Conservation (phyloP, 768 basidiomycete genomes). For the Suillus spraguei region DNA sequence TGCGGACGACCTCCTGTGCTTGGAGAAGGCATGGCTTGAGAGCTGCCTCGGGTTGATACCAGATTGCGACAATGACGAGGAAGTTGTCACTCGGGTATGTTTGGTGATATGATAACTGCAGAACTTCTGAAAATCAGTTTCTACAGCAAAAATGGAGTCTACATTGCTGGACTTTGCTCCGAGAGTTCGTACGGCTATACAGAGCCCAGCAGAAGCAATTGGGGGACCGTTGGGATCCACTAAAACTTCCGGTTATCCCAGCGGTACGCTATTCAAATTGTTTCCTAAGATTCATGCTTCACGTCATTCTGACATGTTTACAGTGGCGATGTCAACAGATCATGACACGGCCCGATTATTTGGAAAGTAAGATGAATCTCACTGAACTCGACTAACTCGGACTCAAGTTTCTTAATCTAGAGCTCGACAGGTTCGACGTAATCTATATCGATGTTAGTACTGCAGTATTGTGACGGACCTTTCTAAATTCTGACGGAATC, state of each 20-base stretch:
- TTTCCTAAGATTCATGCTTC: neutral
- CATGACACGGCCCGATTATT: constrained; percentile 83
- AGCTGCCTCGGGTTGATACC: constrained; percentile 79
- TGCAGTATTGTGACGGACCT: constrained; percentile 2
- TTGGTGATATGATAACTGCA: constrained; percentile 7
- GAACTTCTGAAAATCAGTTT: constrained; percentile 2
- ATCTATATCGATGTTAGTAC: constrained; percentile 74
- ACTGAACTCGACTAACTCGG: neutral
- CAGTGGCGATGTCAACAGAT: constrained; percentile 76
- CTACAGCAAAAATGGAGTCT: constrained; percentile 77
- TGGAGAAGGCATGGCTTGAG: constrained; percentile 80
- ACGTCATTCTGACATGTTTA: constrained; percentile 10
- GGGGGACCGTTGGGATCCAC: constrained; percentile 39
- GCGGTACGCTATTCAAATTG: constrained; percentile 54
- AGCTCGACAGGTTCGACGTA: constrained; percentile 70
- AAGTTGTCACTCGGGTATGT: constrained; percentile 86
- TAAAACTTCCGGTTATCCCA: constrained; percentile 58
- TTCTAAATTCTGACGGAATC: neutral
- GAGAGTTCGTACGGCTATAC: constrained; percentile 68
- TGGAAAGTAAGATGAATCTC: constrained; percentile 55
- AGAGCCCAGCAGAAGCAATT: constrained; percentile 49
- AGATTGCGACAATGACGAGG: constrained; percentile 69
- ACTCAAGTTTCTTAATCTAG: constrained; percentile 30
- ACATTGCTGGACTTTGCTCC: constrained; percentile 79
- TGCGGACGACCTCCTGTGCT: constrained; percentile 65